These are phyloP conservation scores for Exophiala dermatitidis DNA, from an alignment of 2,329 filamentous ascomycete species.

Conservation along the genomic window DNA sequence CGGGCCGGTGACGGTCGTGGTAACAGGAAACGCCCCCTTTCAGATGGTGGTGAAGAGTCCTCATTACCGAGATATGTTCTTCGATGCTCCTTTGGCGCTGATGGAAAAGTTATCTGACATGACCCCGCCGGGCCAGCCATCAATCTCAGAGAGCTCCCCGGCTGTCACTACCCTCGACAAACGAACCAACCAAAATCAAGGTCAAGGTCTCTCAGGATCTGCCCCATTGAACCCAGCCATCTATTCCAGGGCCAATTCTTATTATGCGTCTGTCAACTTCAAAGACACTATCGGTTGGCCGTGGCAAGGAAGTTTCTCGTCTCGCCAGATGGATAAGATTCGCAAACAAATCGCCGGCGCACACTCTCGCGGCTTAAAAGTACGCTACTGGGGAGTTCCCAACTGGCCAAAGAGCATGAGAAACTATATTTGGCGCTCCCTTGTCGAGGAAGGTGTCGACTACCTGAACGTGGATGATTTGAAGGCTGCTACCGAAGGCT, in stretches of 20 bases:
- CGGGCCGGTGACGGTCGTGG: constrained; percentile 48
- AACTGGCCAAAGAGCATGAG: constrained; percentile 48
- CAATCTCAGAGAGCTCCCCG: neutral
- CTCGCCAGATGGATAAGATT: constrained; percentile 41
- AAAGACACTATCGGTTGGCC: constrained; percentile 40
- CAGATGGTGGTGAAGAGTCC: constrained; percentile 41
- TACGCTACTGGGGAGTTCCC: constrained; percentile 52
- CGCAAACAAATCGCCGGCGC: constrained; percentile 48
- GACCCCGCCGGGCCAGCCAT: neutral
- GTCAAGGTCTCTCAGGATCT: constrained; percentile 40
- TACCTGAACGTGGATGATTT: constrained; percentile 55
- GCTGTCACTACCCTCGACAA: neutral
- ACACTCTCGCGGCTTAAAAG: constrained; percentile 47
- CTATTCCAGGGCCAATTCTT: constrained; percentile 48
- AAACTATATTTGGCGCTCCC: constrained; percentile 49
- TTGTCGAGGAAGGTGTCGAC: constrained; percentile 50
- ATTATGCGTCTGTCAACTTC: constrained; percentile 52
- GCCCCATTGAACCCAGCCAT: constrained; percentile 37
- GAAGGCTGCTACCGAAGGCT: constrained; percentile 39
- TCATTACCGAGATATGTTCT: constrained; percentile 50
- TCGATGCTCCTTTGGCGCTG: constrained; percentile 46
- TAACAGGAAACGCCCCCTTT: constrained; percentile 48
- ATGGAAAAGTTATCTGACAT: constrained; percentile 25
- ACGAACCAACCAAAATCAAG: constrained; percentile 27
- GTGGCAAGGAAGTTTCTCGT: constrained; percentile 43